phyloP scores from a whole-genome alignment of 2,329 filamentous ascomycete genomes.

The Calonectria naviculata region DNA sequence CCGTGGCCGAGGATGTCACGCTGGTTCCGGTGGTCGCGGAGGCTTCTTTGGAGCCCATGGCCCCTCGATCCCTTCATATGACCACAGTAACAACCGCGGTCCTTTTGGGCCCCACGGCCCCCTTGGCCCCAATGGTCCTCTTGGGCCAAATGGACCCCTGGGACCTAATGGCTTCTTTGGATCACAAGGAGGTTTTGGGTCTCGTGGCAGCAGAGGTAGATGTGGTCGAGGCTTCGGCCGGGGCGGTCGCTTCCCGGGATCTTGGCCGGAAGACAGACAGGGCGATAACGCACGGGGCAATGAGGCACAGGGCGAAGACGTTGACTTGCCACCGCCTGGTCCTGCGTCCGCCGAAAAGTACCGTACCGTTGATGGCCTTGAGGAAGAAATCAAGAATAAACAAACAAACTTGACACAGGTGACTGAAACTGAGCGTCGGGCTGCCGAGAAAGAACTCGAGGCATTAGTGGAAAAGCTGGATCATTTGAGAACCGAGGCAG shows the following conservation, averaged over 20 bases:
- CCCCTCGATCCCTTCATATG: conserved; percentile 14
- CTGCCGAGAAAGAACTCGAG: conserved; percentile 50
- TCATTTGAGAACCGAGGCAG: conserved; percentile 54
- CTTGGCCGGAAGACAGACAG: conserved; percentile 48
- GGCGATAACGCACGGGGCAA: conserved; percentile 25
- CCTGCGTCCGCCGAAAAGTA: conserved; percentile 50
- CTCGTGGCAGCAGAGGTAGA: conserved; percentile 13
- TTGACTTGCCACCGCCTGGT: conserved; percentile 29
- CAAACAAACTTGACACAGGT: conserved; percentile 40
- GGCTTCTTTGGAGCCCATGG: conserved; percentile 27
- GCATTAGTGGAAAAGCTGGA: conserved; percentile 52
- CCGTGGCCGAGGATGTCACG: conserved; percentile 23
- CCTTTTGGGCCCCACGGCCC: conserved; percentile 17
- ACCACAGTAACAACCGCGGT: not conserved
- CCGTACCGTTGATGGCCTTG: conserved; percentile 46
- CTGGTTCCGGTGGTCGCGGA: conserved; percentile 7
- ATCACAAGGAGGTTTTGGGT: conserved; percentile 7
- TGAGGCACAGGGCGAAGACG: conserved; percentile 34
- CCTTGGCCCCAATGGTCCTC: conserved; percentile 17
- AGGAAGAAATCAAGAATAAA: conserved; percentile 46
- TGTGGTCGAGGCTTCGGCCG: conserved; percentile 5
- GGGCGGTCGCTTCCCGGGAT: conserved; percentile 39
- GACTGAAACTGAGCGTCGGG: conserved; percentile 35
- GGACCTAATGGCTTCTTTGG: conserved; percentile 23
- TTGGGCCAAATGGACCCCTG: conserved; percentile 21